These are phyloP conservation scores for Babesia sp. DNA, from an alignment of 169 alveolate species.

Conservation along the genomic window DNA sequence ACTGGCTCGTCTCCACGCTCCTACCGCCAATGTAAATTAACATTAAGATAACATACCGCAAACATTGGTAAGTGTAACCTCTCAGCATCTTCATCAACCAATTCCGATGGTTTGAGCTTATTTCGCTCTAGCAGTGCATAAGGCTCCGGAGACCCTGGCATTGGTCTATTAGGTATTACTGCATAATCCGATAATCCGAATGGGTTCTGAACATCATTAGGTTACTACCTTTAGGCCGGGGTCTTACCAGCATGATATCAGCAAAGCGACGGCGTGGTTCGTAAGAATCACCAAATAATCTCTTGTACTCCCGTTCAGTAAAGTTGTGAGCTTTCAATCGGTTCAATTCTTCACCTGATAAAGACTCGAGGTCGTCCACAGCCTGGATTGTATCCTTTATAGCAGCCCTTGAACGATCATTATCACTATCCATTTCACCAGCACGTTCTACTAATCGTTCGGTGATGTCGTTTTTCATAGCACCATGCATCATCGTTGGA, in stretches of 20 bases:
- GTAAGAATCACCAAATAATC: background rate
- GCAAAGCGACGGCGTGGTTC: background rate
- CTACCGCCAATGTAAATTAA: background rate
- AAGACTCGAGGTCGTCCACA: constrained; percentile 20
- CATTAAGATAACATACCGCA: background rate
- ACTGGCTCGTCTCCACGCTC: constrained; percentile 21
- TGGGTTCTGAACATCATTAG: background rate
- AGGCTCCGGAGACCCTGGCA: background rate
- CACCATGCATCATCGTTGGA: constrained; percentile 41
- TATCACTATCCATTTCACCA: constrained; percentile 34
- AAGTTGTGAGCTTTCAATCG: constrained; percentile 45
- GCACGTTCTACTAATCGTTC: constrained; percentile 28
- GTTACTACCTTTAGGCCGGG: background rate
- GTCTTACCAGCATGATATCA: constrained; percentile 1
- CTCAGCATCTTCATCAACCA: constrained; percentile 23
- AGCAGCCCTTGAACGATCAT: background rate
- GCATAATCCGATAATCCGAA: constrained; percentile 32
- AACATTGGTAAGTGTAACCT: constrained; percentile 18
- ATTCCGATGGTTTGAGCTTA: constrained; percentile 24
- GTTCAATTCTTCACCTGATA: constrained; percentile 21
- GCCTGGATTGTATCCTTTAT: background rate
- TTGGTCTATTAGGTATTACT: background rate
- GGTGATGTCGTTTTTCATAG: constrained; percentile 28
- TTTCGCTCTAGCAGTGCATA: constrained; percentile 8
- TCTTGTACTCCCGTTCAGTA: constrained; percentile 28